These are phyloP conservation scores for Mortierella sp. DNA, from an alignment of 371 early-diverging fungal species.

Conservation along the genomic window DNA sequence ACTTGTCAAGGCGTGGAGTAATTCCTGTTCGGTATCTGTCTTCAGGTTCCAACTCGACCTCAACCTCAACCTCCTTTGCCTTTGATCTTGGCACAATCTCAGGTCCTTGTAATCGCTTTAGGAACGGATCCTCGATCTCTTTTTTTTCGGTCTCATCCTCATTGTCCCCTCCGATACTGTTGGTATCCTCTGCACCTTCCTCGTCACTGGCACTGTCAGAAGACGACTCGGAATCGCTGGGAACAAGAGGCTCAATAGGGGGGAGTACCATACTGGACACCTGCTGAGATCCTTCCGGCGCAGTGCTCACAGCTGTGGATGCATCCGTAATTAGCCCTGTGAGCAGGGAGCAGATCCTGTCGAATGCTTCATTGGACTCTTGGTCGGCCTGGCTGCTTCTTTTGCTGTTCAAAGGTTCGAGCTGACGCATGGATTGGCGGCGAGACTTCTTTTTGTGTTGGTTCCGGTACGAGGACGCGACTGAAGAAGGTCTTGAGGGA, in stretches of 20 bases:
- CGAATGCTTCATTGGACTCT: slow-evolving; percentile 42
- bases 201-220: slow-evolving; percentile 28
- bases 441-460: slow-evolving; percentile 22
- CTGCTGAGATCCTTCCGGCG: slow-evolving; percentile 38
- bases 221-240: slow-evolving; percentile 24
- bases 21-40: slow-evolving; percentile 16
- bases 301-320: slow-evolving; percentile 45
- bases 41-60: slow-evolving; percentile 23
- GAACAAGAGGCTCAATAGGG: slow-evolving; percentile 22
- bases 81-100: slow-evolving; percentile 1
- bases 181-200: slow-evolving; percentile 10
- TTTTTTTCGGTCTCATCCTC: not conserved
- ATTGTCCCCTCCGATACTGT: not conserved
- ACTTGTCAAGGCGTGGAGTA: slow-evolving; percentile 16
- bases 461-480: slow-evolving; percentile 26
- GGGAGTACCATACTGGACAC: slow-evolving; percentile 27
- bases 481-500: slow-evolving; percentile 31
- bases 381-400: slow-evolving; percentile 12
- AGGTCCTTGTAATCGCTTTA: slow-evolving; percentile 28
- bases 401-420: slow-evolving; percentile 15
- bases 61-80: slow-evolving; percentile 13
- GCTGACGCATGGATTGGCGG: slow-evolving; percentile 37
- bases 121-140: slow-evolving; percentile 19
- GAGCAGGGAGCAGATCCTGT: slow-evolving; percentile 43
- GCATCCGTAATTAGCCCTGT: slow-evolving; percentile 50